Evolutionary conservation across 805 yeast genomes (phyloP), one percentile per base, ranked within the genome.

Genomic region (Yamadazyma akitaensis): DNA sequence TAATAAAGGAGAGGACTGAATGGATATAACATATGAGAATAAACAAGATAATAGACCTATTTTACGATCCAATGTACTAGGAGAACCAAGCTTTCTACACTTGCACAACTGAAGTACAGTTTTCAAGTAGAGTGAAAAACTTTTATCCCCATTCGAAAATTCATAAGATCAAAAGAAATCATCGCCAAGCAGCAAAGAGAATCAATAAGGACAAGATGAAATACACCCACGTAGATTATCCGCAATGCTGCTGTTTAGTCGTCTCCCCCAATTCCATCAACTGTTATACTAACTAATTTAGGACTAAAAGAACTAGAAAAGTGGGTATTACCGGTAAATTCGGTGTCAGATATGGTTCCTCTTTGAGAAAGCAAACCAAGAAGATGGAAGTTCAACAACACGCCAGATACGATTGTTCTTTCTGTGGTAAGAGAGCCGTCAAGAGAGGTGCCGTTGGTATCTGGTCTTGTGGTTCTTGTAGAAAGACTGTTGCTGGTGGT

Each of bases 291-390:
- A 75, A 76, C 80, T 50, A 53, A 57, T 37, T 30, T 32, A 89
- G 96, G 99, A 88, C 99, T 79, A 94, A 95, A 82, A 92, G 99
- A 88, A 94, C 99, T 67, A 94, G 94, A 96, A 94, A 94, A 89
- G 99, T 94, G 76, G 99, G 99, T 79, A 94, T 94, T 84, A 94
- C 99, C 77, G 99, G 99, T 85, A 95, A 95, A 84, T 94, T 89
- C 85, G 99, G 99, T 89, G 97, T 94, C 81, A 91, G 99, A 85
- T 94, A 94, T 84, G 96, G 99, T 91, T 92, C 99, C 68, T 95
- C 99, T 60, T 83, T 94, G 78, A 92, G 99, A 87, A 89, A 98
- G 81, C 97, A 90, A 80, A 88, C 96, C 84, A 91, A 91, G 86
- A 94, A 94, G 84, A 82, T 94, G 78, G 99, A 95, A 82, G 85